Conservation (phyloP, 2,329 filamentous ascomycete genomes). For the Xylaria sp. region DNA sequence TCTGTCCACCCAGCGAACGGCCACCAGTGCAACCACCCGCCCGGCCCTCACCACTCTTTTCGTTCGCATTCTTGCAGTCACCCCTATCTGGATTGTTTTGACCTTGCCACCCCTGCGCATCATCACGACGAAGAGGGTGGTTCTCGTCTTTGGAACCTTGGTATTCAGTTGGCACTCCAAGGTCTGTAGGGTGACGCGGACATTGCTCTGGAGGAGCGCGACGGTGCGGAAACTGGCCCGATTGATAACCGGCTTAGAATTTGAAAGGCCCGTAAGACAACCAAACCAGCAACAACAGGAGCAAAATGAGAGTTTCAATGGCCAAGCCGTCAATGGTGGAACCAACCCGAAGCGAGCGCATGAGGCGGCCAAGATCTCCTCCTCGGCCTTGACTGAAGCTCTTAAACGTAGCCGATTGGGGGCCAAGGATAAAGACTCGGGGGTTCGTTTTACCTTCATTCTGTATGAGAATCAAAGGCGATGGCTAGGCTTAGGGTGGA, state of each 20-base stretch:
- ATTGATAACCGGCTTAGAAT: conserved; percentile 82
- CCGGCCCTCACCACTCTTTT: conserved; percentile 91
- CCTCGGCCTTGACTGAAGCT: conserved; percentile 50
- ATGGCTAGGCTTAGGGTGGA: conserved; percentile 97
- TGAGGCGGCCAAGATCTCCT: conserved; percentile 44
- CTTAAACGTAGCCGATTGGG: conserved; percentile 54
- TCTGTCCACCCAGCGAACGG: conserved; percentile 87
- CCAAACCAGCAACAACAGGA: conserved; percentile 48
- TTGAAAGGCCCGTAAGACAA: conserved; percentile 63
- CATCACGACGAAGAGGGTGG: conserved; percentile 85
- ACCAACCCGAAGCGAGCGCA: conserved; percentile 53
- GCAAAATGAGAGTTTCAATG: conserved; percentile 44
- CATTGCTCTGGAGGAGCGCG: conserved; percentile 89
- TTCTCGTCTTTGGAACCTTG: conserved; percentile 87
- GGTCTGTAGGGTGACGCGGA: conserved; percentile 83
- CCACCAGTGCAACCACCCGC: conserved; percentile 89
- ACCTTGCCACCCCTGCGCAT: conserved; percentile 85
- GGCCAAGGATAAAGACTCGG: conserved; percentile 73
- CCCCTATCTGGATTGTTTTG: conserved; percentile 86
- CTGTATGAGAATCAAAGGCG: conserved; percentile 96
- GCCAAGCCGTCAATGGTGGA: conserved; percentile 35
- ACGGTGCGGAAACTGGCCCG: conserved; percentile 75
- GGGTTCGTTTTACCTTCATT: conserved; percentile 95
- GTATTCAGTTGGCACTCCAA: conserved; percentile 92
- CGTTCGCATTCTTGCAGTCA: conserved; percentile 86